A percentile compares a stretch with the other conserved stretches of the same genome.
These are phyloP conservation scores for Lodderomyces elongisporus DNA, from an alignment of 1,139 yeast genomes.

Conservation along the genomic window DNA sequence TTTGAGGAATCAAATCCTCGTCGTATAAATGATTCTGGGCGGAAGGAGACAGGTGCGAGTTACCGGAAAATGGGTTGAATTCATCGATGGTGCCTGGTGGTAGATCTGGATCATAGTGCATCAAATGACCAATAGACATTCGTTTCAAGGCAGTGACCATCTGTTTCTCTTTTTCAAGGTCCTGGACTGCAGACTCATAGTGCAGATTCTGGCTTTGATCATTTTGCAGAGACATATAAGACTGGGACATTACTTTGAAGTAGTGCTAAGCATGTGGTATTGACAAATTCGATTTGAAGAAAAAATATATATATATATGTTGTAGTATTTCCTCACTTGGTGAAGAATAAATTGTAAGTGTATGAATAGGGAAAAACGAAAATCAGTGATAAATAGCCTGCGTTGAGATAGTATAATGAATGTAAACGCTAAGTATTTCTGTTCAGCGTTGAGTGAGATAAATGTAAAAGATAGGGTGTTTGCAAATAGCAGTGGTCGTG, in stretches of 20 bases:
- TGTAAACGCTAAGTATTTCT: no score
- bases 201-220: conserved; percentile 9
- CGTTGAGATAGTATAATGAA: no score
- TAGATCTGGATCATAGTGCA: conserved; percentile 54
- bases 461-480: no score
- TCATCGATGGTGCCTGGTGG: conserved; percentile 36
- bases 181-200: conserved; percentile 43
- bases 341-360: no score
- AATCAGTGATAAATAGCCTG: no score
- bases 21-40: conserved; percentile 2
- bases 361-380: no score
- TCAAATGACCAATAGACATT: conserved; percentile 45
- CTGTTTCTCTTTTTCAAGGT: conserved; percentile 52
- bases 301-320: no score
- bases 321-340: no score
- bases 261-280: no score
- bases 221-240: conserved; percentile 10
- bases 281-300: no score
- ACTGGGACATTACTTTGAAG: conserved; percentile 9
- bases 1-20: not conserved
- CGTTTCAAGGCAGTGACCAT: conserved; percentile 57
- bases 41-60: conserved; percentile 6
- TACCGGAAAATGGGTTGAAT: conserved; percentile 14
- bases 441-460: no score
- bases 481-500: no score